Base-by-base conservation (phyloP, 2,329 filamentous ascomycete species). In the Ophiocordyceps camponoti-floridani region DNA sequence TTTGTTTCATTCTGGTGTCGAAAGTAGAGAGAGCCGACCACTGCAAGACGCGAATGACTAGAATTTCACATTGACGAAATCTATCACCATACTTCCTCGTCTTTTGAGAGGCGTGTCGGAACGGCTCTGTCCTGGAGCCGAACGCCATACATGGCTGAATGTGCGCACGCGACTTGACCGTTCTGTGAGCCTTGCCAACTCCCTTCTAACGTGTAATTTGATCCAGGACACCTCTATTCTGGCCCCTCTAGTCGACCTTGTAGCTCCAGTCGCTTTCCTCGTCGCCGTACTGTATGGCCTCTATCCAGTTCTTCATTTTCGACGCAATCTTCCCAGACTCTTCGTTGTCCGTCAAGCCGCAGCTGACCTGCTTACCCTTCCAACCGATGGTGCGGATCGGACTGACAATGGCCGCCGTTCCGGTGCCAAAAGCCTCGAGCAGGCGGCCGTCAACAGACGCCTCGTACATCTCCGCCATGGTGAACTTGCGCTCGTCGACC, bases 241-340 rank as follows among this genome's bases (percentile, higher is more conserved):
- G 7, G 35, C 38, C 16, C 38, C 23, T 40, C 38, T 40, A 44
- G 40, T 53, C 57, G 56, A 65, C 44, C 44, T 67, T 53, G 54
- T 79, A 80, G 71, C 88, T 95, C 91, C 91, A 98, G 52, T 80
- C 73, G 61, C 95, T 86, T 60, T 85, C 76, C 63, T 89, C 83
- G 51, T 95, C 88, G 50, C 91, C 91, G 60, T 96, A 95, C 67
- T 96, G 89, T 53, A 93, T 88, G 27, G 69, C 81, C 68, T 94
- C 88, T 50, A 98, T 95, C 91, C 91, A 98, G 55, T 82, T 76
- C 77, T 94, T 94, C 81, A 98, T 88, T 63, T 75, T 76, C 55
- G 77, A 66, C 10, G 91, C 82, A 56, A 96, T 72, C 57, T 88
- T 82, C 40, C 91, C 91, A 11, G 86, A 87, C 68, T 98, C 89